A percentile compares a stretch with the other conserved stretches of the same genome.
phyloP scores from a whole-genome alignment of 768 basidiomycete genomes.

The Tylopilus plumbeoviolaceoides region DNA sequence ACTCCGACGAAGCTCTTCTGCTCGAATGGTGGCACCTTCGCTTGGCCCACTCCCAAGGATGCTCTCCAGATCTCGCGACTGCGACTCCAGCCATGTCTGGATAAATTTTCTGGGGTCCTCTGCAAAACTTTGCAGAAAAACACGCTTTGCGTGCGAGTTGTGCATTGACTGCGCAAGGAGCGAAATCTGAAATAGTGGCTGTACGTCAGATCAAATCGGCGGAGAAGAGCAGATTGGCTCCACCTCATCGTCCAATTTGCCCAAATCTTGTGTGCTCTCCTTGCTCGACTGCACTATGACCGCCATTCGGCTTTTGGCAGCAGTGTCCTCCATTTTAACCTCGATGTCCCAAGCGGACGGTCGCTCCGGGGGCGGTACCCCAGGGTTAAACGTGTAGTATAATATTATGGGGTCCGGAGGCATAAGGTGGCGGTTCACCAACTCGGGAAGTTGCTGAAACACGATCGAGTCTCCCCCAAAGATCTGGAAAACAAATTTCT shows the following conservation, averaged over 20 bases:
- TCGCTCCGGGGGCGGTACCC: slow-evolving; percentile 58
- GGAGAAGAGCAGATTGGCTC: neutral
- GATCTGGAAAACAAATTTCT: slow-evolving; percentile 40
- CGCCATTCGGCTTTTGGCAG: slow-evolving; percentile 68
- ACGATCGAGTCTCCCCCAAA: slow-evolving; percentile 65
- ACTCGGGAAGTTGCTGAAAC: slow-evolving; percentile 80
- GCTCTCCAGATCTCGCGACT: slow-evolving; percentile 86
- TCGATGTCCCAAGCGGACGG: slow-evolving; percentile 85
- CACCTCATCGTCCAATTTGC: slow-evolving; percentile 87
- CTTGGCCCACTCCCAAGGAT: slow-evolving; percentile 84
- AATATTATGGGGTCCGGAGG: slow-evolving; percentile 80
- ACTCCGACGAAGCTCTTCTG: slow-evolving; percentile 82
- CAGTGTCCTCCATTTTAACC: slow-evolving; percentile 78
- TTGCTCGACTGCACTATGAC: slow-evolving; percentile 67
- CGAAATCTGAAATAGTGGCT: slow-evolving; percentile 55
- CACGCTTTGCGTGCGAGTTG: slow-evolving; percentile 81
- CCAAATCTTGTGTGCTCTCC: slow-evolving; percentile 62
- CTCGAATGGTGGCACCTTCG: slow-evolving; percentile 74
- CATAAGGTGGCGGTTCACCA: slow-evolving; percentile 74
- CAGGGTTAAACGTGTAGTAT: slow-evolving; percentile 69
- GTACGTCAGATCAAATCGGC: slow-evolving; percentile 17
- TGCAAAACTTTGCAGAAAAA: slow-evolving; percentile 82
- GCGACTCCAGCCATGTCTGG: slow-evolving; percentile 87
- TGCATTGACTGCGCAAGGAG: slow-evolving; percentile 79
- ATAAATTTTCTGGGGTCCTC: slow-evolving; percentile 76